Percentiles rank a stretch among this genome's conserved stretches.
Evolutionary conservation across 2,329 filamentous ascomycete genomes (phyloP).

Genomic region (Trichoderma sp.): DNA sequence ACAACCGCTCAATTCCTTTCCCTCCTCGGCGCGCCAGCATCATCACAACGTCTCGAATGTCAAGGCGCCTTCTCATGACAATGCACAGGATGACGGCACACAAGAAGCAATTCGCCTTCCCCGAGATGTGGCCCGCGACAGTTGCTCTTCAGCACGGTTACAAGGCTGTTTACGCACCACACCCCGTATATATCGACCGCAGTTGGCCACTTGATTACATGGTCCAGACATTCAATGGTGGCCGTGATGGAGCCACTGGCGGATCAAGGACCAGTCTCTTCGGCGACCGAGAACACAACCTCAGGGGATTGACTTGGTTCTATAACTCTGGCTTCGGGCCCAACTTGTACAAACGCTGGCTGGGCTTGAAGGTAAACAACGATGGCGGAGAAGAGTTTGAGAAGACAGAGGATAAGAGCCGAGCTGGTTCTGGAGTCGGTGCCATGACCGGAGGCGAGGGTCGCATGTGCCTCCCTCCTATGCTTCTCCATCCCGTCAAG

Average conservation of each 20-base stretch:
- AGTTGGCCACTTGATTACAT: constrained; percentile 80
- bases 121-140: constrained; percentile 93
- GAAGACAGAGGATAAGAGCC: constrained; percentile 51
- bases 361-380: constrained; percentile 76
- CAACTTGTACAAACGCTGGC: constrained; percentile 80
- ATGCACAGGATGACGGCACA: constrained; percentile 91
- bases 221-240: constrained; percentile 76
- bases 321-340: constrained; percentile 81
- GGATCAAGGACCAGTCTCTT: constrained; percentile 70
- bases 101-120: constrained; percentile 85
- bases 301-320: constrained; percentile 85
- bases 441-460: constrained; percentile 68
- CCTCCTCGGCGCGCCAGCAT: constrained; percentile 78
- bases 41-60: constrained; percentile 83
- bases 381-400: constrained; percentile 78
- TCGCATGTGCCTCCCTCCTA: constrained; percentile 85
- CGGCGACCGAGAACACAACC: constrained; percentile 84
- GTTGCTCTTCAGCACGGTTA: constrained; percentile 86
- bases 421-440: constrained; percentile 47
- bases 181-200: constrained; percentile 84
- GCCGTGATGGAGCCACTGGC: constrained; percentile 71
- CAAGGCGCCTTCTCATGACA: constrained; percentile 69
- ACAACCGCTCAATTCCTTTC: constrained; percentile 60
- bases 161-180: constrained; percentile 88
- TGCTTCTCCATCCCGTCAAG: constrained; percentile 88